phyloP scores from a whole-genome alignment of 2,329 filamentous ascomycete genomes.

The Ophiostoma sp. region DNA sequence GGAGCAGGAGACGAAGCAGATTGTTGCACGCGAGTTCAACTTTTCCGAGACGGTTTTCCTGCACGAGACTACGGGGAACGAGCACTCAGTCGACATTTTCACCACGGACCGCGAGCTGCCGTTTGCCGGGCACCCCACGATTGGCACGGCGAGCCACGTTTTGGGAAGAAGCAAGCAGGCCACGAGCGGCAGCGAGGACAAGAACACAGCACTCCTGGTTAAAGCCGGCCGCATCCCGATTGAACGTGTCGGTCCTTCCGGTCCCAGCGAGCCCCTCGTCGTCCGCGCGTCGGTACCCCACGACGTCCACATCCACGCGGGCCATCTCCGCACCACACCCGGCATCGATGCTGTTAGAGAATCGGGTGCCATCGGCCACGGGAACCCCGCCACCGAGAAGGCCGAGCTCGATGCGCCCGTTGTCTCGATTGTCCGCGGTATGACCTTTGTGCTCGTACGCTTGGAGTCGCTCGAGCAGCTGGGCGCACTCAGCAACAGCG shows the following conservation, averaged over 20 bases:
- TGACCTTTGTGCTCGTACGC: constrained; percentile 69
- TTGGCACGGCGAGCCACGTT: constrained; percentile 56
- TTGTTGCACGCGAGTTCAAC: constrained; percentile 63
- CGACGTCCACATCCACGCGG: constrained; percentile 61
- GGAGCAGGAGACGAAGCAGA: constrained; percentile 55
- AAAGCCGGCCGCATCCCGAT: constrained; percentile 60
- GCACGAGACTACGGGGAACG: constrained; percentile 45
- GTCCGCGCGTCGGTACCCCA: constrained; percentile 67
- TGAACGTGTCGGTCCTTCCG: constrained; percentile 32
- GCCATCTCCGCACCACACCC: constrained; percentile 41
- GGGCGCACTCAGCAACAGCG: constrained; percentile 36
- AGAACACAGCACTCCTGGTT: constrained; percentile 44
- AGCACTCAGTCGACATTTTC: constrained; percentile 59
- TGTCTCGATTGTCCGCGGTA: constrained; percentile 69
- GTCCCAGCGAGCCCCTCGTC: constrained; percentile 43
- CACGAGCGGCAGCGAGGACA: background rate
- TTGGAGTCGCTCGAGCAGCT: constrained; percentile 63
- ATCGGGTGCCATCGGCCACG: constrained; percentile 36
- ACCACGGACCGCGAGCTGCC: constrained; percentile 54
- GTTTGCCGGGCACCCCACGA: constrained; percentile 63
- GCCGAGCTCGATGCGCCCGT: constrained; percentile 48
- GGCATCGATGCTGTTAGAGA: constrained; percentile 33
- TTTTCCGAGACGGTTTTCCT: constrained; percentile 65
- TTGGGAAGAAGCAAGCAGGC: constrained; percentile 35
- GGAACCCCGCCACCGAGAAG: constrained; percentile 36